Evolutionary conservation across 1,139 yeast genomes (phyloP).

Genomic region (Candida dubliniensis): DNA sequence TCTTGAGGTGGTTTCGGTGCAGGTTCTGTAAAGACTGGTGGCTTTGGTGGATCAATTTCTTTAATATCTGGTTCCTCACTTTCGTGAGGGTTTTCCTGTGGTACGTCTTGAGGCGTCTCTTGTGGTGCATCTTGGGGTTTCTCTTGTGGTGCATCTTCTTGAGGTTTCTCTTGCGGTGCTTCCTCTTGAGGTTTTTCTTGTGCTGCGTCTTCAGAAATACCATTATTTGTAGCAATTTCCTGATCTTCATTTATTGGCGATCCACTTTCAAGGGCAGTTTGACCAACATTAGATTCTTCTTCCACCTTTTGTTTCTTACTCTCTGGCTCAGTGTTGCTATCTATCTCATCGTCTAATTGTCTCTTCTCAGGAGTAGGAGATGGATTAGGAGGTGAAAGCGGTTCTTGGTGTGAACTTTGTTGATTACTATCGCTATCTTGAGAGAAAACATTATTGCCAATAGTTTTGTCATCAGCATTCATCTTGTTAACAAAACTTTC

Average conservation of each 20-base stretch:
- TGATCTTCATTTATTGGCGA: neutral
- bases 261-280: neutral
- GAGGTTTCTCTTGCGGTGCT: neutral
- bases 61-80: constrained; percentile 1
- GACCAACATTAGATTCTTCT: neutral
- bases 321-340: no score
- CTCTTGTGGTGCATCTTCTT: constrained; percentile 6
- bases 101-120: neutral
- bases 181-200: neutral
- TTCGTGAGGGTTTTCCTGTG: neutral
- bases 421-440: constrained; percentile 1
- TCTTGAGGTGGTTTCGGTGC: constrained; percentile 74
- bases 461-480: constrained; percentile 1
- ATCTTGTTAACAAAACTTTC: constrained; percentile 22
- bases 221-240: no score
- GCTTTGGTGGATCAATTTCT: constrained; percentile 4
- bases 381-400: constrained; percentile 48
- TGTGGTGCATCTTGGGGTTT: neutral
- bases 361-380: constrained; percentile 46
- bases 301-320: neutral
- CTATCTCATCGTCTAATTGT: constrained; percentile 22
- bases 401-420: constrained; percentile 22
- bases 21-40: constrained; percentile 36
- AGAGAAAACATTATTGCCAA: constrained; percentile 7
- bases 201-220: neutral